Evolutionary conservation across 2,329 filamentous ascomycete genomes (phyloP), one percentile per base, ranked within the genome.

Genomic region (Ophiosphaerella herpotricha): DNA sequence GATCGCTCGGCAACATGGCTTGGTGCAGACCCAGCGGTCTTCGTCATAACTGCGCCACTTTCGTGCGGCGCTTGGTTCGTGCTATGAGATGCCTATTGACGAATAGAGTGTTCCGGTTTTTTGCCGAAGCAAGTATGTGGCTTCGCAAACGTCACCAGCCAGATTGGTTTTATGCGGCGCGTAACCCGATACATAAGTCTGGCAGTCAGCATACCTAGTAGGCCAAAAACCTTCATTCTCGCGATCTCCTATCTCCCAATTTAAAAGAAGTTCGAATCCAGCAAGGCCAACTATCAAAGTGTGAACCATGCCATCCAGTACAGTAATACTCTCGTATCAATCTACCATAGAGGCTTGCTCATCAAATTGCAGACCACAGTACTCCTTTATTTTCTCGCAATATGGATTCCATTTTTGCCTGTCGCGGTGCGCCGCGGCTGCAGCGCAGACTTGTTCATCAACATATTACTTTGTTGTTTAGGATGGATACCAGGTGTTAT

Each of bases 371-470:
- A 67, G 66, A 47, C 55, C 41, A 57, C 60, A 29, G 45, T 70
- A 16, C 56, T 60, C 13, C 61, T 70, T 48, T 71, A 71, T 57
- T 67, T 70, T 48, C 52, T 70, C 44, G 68, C 62, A 2, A 58
- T 70, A 34, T 67, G 60, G 46, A 11, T 77, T 1, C 75, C 76
- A 16, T 74, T 74, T 7, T 48, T 77, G 2, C 67, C 74, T 6
- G 75, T 77, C 16, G 71, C 75, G 46, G 50, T 77, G 14, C 69
- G 72, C 46, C 63, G 66, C 3, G 75, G 73, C 29, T 76, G 74
- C 46, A 64, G 64, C 23, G 66, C 64, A 6, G 74, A 77, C 40
- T 59, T 77, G 21, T 47, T 75, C 16, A 77, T 77, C 55, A 77
- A 77, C 51, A 72, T 77, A 35, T 55, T 55, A 11, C 56, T 77